Evolutionary conservation across 305 asterid genomes (phyloP).

Genomic region (Petunia hybrid): DNA sequence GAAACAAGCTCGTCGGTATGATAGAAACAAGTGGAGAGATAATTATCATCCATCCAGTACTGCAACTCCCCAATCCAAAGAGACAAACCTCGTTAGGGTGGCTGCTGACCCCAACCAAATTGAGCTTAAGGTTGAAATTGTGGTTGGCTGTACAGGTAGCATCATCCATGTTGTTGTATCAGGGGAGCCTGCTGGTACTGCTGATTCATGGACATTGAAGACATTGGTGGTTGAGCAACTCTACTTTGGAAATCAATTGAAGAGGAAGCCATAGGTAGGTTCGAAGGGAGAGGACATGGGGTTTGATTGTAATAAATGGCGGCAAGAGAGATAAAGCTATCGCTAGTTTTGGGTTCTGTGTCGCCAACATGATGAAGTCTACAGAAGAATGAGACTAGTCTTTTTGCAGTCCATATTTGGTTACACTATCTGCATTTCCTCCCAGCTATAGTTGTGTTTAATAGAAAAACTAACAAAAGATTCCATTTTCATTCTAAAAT

Average conservation of each 20-base stretch:
- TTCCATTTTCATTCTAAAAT: too few relatives aligned
- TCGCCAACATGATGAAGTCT: too few relatives aligned
- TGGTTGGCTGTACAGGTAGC: conserved; percentile 56
- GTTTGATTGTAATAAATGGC: neutral
- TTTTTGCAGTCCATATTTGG: too few relatives aligned
- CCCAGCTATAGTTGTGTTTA: too few relatives aligned
- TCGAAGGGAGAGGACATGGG: neutral
- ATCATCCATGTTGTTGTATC: conserved; percentile 54
- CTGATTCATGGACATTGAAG: conserved; percentile 58
- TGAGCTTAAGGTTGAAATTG: conserved; percentile 56
- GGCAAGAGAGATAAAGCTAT: too few relatives aligned
- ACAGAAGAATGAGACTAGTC: too few relatives aligned
- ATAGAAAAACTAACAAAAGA: too few relatives aligned
- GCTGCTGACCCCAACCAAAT: conserved; percentile 56
- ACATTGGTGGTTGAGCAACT: conserved; percentile 62
- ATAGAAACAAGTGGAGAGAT: conserved; percentile 60
- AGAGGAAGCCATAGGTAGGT: conserved; percentile 14
- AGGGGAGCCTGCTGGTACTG: conserved; percentile 56
- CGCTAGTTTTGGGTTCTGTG: too few relatives aligned
- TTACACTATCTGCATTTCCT: too few relatives aligned
- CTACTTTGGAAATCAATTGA: conserved; percentile 51
- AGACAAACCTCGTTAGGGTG: conserved; percentile 58
- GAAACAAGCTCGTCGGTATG: conserved; percentile 78
- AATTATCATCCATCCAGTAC: conserved; percentile 89
- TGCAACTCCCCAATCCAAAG: conserved; percentile 94